A percentile compares a stretch with the other conserved stretches of the same genome.
phyloP scores from a whole-genome alignment of 2,329 filamentous ascomycete species.

The Aspergillus clavatus region DNA sequence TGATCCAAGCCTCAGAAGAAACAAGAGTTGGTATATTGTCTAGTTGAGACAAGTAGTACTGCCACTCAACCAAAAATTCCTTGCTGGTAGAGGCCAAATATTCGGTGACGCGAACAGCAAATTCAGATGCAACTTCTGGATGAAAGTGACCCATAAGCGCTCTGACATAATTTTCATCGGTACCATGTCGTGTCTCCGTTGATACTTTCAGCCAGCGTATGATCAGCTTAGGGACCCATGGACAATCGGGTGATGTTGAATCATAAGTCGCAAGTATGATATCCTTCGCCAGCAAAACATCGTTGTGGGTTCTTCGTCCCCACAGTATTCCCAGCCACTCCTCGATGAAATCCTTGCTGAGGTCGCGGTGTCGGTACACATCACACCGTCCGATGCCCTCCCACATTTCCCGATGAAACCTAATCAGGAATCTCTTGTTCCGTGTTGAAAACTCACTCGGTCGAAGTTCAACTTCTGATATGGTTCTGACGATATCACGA shows the following conservation, averaged over 20 bases:
- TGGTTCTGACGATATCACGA: slow-evolving; percentile 24
- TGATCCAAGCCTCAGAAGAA: slow-evolving; percentile 22
- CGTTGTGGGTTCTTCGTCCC: slow-evolving; percentile 8
- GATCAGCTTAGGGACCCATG: slow-evolving; percentile 27
- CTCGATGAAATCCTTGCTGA: slow-evolving; percentile 26
- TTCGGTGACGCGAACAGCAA: slow-evolving; percentile 33
- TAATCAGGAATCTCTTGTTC: slow-evolving; percentile 15
- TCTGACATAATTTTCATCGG: slow-evolving; percentile 12
- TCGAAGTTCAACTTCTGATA: slow-evolving; percentile 19
- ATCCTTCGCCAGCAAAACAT: slow-evolving; percentile 24
- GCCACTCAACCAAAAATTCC: slow-evolving; percentile 29
- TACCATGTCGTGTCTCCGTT: slow-evolving; percentile 3
- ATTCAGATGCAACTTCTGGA: slow-evolving; percentile 20
- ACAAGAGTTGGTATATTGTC: slow-evolving; percentile 18
- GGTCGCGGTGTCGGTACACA: slow-evolving; percentile 30
- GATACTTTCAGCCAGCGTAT: slow-evolving; percentile 21
- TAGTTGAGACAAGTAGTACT: slow-evolving; percentile 21
- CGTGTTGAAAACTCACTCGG: slow-evolving; percentile 10
- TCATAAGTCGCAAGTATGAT: slow-evolving; percentile 28
- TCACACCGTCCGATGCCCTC: slow-evolving; percentile 33
- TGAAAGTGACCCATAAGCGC: slow-evolving; percentile 21
- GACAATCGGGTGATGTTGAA: slow-evolving; percentile 5
- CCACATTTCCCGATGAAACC: slow-evolving; percentile 33
- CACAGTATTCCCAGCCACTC: slow-evolving; percentile 30
- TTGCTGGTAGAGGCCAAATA: slow-evolving; percentile 20